Evolutionary conservation across 2,329 filamentous ascomycete genomes (phyloP).

Genomic region (Diaporthe vaccinii): DNA sequence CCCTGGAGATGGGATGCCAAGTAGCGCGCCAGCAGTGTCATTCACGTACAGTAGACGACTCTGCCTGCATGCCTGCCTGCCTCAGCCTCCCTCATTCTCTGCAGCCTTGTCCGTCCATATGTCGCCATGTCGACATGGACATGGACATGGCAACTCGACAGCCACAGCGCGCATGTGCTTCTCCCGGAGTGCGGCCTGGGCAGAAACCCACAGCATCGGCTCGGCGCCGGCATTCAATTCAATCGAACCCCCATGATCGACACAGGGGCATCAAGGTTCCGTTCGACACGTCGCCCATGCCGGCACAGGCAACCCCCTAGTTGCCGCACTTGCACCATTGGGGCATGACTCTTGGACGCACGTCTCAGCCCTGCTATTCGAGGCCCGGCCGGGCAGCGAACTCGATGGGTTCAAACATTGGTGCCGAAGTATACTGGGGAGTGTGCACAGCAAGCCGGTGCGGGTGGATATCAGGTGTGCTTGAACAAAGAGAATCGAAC

Average conservation of each 20-base stretch:
- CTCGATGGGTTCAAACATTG: slow-evolving; percentile 22
- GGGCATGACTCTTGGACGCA: slow-evolving; percentile 31
- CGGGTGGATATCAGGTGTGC: not conserved
- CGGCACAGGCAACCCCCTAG: slow-evolving; percentile 19
- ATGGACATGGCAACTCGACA: not conserved
- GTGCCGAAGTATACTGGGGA: slow-evolving; percentile 8
- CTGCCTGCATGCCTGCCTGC: not conserved
- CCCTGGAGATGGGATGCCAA: slow-evolving; percentile 21
- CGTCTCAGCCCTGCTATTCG: slow-evolving; percentile 27
- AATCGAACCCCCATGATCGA: not conserved
- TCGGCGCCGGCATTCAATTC: not conserved
- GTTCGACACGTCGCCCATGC: slow-evolving; percentile 19
- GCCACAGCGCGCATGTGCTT: not conserved
- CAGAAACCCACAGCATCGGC: not conserved
- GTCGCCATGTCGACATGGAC: not conserved
- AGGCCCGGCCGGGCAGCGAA: slow-evolving; percentile 16
- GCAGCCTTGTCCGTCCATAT: not conserved
- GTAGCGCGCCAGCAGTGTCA: not conserved
- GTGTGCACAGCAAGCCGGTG: not conserved
- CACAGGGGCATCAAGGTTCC: slow-evolving; percentile 24
- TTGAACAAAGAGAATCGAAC: not conserved
- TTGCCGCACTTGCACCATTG: slow-evolving; percentile 19
- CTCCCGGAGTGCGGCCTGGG: not conserved
- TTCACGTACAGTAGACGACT: not conserved
- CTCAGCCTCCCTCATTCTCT: not conserved